phyloP scores from a whole-genome alignment of 441 rosid species.

The Populus trichocarpa region DNA sequence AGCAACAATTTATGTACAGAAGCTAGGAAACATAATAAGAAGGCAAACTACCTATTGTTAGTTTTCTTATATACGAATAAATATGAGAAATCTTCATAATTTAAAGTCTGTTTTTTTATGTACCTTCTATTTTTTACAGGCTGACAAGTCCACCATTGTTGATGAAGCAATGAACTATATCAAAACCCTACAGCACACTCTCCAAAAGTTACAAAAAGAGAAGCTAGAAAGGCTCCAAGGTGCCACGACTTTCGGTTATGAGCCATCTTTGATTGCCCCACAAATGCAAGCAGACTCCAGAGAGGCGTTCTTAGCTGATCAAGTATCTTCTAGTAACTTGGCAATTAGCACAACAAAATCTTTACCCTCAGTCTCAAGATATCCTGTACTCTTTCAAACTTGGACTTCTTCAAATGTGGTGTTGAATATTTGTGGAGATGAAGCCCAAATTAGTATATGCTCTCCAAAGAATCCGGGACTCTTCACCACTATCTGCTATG shows the following conservation, averaged over 20 bases:
- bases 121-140: constrained; percentile 32
- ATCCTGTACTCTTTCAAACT: constrained; percentile 45
- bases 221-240: constrained; percentile 50
- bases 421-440: constrained; percentile 58
- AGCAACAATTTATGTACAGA: too few relatives aligned
- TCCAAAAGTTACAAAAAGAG: constrained; percentile 49
- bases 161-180: constrained; percentile 72
- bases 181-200: constrained; percentile 46
- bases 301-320: constrained; percentile 57
- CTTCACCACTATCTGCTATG: constrained; percentile 48
- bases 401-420: constrained; percentile 74
- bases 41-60: too few relatives aligned
- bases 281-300: constrained; percentile 38
- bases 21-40: too few relatives aligned
- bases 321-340: constrained; percentile 27
- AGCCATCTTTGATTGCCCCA: constrained; percentile 21
- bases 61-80: too few relatives aligned
- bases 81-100: too few relatives aligned
- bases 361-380: constrained; percentile 18
- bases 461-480: constrained; percentile 44
- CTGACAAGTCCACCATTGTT: constrained; percentile 77
- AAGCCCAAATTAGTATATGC: constrained; percentile 61
- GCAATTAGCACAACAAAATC: constrained; percentile 12
- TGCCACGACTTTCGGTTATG: constrained; percentile 19
- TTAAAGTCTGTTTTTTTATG: neutral